A percentile compares a stretch with the other conserved stretches of the same genome.
Conservation (phyloP, 441 rosid species). For the Eruca vesicaria region DNA sequence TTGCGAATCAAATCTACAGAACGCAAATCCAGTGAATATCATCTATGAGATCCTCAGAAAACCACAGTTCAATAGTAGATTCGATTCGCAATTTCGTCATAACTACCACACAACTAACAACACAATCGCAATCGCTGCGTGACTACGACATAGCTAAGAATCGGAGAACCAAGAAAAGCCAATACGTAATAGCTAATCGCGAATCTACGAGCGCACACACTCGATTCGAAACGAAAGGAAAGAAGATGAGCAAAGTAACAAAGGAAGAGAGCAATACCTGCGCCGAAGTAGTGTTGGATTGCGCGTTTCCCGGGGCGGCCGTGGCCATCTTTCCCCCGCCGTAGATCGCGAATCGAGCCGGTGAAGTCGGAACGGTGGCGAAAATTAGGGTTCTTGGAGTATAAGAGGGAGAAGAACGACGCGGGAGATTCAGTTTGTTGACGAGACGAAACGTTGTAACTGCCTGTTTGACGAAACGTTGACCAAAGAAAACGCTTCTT, state of each 20-base stretch:
- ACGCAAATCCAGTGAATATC: background rate
- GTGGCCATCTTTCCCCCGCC: constrained; percentile 36
- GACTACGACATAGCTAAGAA: background rate
- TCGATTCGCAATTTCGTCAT: constrained; percentile 40
- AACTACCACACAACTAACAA: background rate
- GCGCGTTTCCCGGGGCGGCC: constrained; percentile 75
- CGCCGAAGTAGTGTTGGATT: constrained; percentile 62
- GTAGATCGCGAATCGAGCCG: constrained; percentile 26
- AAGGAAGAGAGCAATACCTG: constrained; percentile 49
- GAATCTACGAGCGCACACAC: background rate
- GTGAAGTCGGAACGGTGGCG: constrained; percentile 11
- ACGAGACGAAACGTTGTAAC: constrained; percentile 54
- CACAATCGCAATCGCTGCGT: constrained; percentile 39
- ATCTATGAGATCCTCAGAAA: no score
- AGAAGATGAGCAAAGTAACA: background rate
- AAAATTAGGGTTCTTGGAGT: constrained; percentile 61
- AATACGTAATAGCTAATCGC: background rate
- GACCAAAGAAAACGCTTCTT: constrained; percentile 27
- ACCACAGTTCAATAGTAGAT: constrained; percentile 59
- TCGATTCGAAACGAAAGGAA: background rate
- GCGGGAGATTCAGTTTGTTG: constrained; percentile 33
- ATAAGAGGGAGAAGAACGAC: constrained; percentile 21
- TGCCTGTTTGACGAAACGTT: constrained; percentile 41
- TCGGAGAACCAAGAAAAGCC: constrained; percentile 1
- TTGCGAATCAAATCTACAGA: no score